A percentile compares a stretch with the other conserved stretches of the same genome.
These are phyloP conservation scores for Poa annua DNA, from an alignment of 176 grass and related monocot species.

Conservation along the genomic window DNA sequence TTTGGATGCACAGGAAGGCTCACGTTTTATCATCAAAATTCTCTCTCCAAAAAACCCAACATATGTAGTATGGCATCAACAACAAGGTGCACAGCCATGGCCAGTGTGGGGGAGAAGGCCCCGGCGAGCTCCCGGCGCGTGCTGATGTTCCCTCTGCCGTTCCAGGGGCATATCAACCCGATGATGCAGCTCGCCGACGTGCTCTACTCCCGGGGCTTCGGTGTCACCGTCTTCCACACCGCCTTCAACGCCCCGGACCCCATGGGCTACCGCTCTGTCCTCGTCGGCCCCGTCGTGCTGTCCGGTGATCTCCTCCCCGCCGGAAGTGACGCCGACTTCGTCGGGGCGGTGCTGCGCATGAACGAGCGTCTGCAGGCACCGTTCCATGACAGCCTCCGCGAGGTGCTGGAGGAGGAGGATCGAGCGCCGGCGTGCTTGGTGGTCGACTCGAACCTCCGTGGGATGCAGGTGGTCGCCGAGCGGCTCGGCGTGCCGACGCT, in stretches of 20 bases:
- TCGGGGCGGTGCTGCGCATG: background rate
- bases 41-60: no score
- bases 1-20: no score
- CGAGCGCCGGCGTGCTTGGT: background rate
- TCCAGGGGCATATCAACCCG: slow-evolving; percentile 57
- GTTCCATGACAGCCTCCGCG: slow-evolving; percentile 5
- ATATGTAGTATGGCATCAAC: background rate
- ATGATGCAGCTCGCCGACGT: slow-evolving; percentile 53
- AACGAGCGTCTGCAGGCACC: slow-evolving; percentile 12
- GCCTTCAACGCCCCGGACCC: slow-evolving; percentile 40
- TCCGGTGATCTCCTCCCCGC: background rate
- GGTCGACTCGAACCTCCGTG: slow-evolving; percentile 30
- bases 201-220: slow-evolving; percentile 43
- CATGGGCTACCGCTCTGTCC: background rate
- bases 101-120: background rate
- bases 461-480: slow-evolving; percentile 18
- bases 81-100: background rate
- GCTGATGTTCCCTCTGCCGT: slow-evolving; percentile 55
- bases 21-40: no score
- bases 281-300: slow-evolving; percentile 9
- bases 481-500: slow-evolving; percentile 25
- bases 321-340: slow-evolving; percentile 11
- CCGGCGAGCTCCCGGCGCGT: slow-evolving; percentile 18
- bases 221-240: slow-evolving; percentile 49
- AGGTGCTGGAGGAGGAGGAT: background rate